Conservation (phyloP, 148 eudicot species). For the Cornus kousa region DNA sequence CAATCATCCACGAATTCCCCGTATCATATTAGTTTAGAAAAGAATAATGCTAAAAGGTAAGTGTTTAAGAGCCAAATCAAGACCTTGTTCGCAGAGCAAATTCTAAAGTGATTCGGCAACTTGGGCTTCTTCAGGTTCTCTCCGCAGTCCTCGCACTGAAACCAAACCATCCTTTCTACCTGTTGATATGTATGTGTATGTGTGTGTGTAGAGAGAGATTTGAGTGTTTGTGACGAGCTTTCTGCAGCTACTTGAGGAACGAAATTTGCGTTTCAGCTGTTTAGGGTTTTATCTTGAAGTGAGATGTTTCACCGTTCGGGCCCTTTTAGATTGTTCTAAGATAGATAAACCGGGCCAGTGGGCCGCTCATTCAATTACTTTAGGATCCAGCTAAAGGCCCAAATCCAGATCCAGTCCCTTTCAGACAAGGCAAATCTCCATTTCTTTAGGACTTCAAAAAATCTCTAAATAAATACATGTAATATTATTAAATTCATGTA, state of each 20-base stretch:
- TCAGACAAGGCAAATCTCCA: not conserved
- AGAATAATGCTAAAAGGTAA: not conserved
- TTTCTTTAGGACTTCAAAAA: too few relatives aligned
- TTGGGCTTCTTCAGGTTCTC: conserved; percentile 91
- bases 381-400: not conserved
- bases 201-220: not conserved
- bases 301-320: conserved; percentile 6
- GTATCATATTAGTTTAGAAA: not conserved
- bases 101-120: conserved; percentile 72
- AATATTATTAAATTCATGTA: too few relatives aligned
- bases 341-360: not conserved
- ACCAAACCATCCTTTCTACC: conserved; percentile 70
- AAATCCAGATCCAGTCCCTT: not conserved
- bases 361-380: not conserved
- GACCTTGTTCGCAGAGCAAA: conserved; percentile 68
- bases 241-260: not conserved
- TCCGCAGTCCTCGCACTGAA: conserved; percentile 92
- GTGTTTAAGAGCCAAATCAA: not conserved
- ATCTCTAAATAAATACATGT: too few relatives aligned
- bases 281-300: conserved; percentile 10
- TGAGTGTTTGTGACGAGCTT: not conserved
- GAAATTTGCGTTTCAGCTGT: not conserved
- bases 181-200: not conserved
- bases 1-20: not conserved
- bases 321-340: not conserved